A percentile compares a stretch with the other conserved stretches of the same genome.
Evolutionary conservation across 2,329 filamentous ascomycete species (phyloP).

Genomic region (Tolypocladium paradoxum): DNA sequence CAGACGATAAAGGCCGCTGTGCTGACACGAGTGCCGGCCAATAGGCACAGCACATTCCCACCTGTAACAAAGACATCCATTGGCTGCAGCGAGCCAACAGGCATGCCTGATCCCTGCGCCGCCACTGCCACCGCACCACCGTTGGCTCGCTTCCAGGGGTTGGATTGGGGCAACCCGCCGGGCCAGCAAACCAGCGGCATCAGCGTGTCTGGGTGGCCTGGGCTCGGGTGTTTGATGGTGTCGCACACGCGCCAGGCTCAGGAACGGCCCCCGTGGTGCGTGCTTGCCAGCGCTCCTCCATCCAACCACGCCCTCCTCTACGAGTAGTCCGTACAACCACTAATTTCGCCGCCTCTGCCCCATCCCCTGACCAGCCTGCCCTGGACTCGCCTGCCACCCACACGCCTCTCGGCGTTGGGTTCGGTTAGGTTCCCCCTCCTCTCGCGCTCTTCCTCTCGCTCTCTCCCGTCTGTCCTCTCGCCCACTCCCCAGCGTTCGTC

Average conservation of each 20-base stretch:
- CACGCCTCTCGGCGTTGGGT: background rate
- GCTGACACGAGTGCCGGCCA: background rate
- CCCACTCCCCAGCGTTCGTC: slow-evolving; percentile 10
- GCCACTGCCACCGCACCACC: background rate
- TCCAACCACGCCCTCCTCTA: background rate
- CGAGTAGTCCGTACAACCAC: background rate
- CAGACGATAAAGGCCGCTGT: background rate
- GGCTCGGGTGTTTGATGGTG: background rate
- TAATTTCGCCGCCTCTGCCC: background rate
- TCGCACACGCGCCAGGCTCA: background rate
- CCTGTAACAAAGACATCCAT: slow-evolving; percentile 1
- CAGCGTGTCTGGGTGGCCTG: background rate
- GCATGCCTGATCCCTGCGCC: background rate
- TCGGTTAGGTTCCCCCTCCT: background rate
- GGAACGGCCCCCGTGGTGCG: background rate
- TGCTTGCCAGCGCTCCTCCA: background rate
- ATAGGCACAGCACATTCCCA: slow-evolving; percentile 6
- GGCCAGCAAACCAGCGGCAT: background rate
- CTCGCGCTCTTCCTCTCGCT: slow-evolving; percentile 1
- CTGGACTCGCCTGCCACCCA: background rate
- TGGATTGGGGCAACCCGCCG: background rate
- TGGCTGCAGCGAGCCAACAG: background rate
- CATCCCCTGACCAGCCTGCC: background rate
- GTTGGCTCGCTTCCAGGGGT: background rate
- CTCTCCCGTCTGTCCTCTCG: slow-evolving; percentile 4